A percentile compares a stretch with the other conserved stretches of the same genome.
These are phyloP conservation scores for Melampsora larici-populina DNA, from an alignment of 1,284 basidiomycete genomes.

Conservation along the genomic window DNA sequence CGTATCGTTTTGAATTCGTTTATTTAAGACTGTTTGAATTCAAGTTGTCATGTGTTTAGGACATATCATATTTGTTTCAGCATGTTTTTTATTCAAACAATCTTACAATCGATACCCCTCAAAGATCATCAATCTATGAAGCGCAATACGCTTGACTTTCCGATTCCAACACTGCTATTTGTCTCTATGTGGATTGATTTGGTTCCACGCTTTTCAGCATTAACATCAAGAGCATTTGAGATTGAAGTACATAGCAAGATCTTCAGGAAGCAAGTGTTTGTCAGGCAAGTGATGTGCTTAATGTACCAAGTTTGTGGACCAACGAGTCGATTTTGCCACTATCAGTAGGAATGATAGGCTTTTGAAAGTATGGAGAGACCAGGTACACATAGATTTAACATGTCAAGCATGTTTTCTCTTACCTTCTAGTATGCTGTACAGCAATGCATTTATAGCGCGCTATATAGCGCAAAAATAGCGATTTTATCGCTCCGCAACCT, in stretches of 20 bases:
- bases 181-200: too few species aligned
- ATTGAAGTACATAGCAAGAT: not conserved
- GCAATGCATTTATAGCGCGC: too few species aligned
- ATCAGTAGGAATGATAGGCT: not conserved
- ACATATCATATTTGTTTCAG: not conserved
- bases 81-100: slow-evolving; percentile 6
- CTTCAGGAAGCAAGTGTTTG: not conserved
- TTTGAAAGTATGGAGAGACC: not conserved
- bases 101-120: not conserved
- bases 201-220: not conserved
- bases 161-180: not conserved
- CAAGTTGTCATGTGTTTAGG: not conserved
- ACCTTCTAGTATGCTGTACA: too few species aligned
- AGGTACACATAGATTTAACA: too few species aligned
- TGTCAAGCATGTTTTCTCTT: too few species aligned
- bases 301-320: not conserved
- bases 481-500: too few species aligned
- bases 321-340: not conserved
- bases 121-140: not conserved
- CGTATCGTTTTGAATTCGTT: not conserved
- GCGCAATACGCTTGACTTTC: not conserved
- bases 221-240: not conserved
- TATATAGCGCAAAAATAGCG: too few species aligned
- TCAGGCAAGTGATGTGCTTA: not conserved
- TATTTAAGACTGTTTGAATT: slow-evolving; percentile 6